These are phyloP conservation scores for Ophiostoma novo-ulmi DNA, from an alignment of 2,329 filamentous ascomycete species.

Conservation along the genomic window DNA sequence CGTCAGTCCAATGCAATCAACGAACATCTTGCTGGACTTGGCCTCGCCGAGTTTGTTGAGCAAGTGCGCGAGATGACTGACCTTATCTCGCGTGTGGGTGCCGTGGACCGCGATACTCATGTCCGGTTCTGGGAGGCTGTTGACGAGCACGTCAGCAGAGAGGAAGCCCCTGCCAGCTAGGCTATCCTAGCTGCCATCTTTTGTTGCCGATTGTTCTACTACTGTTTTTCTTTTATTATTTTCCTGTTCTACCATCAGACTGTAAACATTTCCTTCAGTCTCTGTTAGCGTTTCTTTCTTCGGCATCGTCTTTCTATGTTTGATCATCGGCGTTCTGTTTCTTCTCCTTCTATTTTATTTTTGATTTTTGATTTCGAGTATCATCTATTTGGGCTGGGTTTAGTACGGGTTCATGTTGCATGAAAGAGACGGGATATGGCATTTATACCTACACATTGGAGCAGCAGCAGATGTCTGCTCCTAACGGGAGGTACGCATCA, in stretches of 20 bases:
- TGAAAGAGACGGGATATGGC: background rate
- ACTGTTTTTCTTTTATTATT: background rate
- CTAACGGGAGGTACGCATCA: background rate
- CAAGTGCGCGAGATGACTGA: conserved; percentile 66
- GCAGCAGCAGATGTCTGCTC: background rate
- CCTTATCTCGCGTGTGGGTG: conserved; percentile 58
- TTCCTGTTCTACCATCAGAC: background rate
- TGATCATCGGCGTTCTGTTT: background rate
- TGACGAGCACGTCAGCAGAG: conserved; percentile 29
- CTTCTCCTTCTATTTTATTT: background rate
- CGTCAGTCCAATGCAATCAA: conserved; percentile 62
- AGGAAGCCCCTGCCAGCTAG: background rate
- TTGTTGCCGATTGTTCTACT: background rate
- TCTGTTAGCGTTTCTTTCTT: background rate
- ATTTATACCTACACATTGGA: background rate
- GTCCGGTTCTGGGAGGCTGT: conserved; percentile 66
- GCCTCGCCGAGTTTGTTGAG: conserved; percentile 67
- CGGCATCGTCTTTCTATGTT: background rate
- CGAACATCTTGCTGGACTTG: conserved; percentile 63
- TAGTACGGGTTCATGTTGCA: background rate
- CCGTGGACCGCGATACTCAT: conserved; percentile 64
- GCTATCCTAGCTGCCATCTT: background rate
- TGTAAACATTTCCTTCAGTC: background rate
- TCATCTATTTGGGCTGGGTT: background rate
- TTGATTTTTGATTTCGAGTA: background rate